Percentiles rank a stretch among this genome's conserved stretches.
These are phyloP conservation scores for Silene vulgaris DNA, from an alignment of 179 eudicot species.

Conservation along the genomic window DNA sequence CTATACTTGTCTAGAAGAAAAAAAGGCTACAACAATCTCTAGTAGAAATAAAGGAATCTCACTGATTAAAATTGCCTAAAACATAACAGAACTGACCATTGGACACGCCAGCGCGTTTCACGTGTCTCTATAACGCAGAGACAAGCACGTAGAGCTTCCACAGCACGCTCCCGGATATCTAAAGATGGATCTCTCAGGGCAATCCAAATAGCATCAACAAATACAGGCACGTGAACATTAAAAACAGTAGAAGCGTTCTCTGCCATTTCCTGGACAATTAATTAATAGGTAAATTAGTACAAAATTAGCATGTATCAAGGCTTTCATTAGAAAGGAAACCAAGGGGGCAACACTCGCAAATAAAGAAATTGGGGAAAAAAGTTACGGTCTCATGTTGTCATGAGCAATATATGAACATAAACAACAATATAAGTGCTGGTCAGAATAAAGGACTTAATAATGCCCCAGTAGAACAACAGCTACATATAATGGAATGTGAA, in stretches of 20 bases:
- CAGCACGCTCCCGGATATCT: slow-evolving; percentile 85
- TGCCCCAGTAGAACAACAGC: background rate
- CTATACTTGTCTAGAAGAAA: background rate
- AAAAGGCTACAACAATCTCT: background rate
- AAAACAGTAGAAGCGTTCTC: slow-evolving; percentile 95
- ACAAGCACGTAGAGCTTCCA: slow-evolving; percentile 96
- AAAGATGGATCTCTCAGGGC: slow-evolving; percentile 79
- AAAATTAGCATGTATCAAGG: background rate
- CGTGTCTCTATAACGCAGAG: slow-evolving; percentile 95
- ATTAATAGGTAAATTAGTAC: slow-evolving; percentile 5
- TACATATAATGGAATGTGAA: background rate
- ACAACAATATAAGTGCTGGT: background rate
- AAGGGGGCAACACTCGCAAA: background rate
- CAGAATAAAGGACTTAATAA: background rate
- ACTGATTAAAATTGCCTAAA: background rate
- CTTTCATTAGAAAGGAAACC: background rate
- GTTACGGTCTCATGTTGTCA: background rate
- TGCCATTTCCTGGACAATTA: slow-evolving; percentile 80
- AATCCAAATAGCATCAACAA: slow-evolving; percentile 95
- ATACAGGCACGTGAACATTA: slow-evolving; percentile 81
- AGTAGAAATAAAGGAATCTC: background rate
- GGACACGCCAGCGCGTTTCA: slow-evolving; percentile 98
- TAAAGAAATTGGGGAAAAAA: too few relatives aligned
- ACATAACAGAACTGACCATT: slow-evolving; percentile 51
- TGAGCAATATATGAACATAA: background rate